Percentiles rank a stretch among this genome's conserved stretches.
Evolutionary conservation across 345 rosid species (phyloP).

Genomic region (Alliaria petiolata): DNA sequence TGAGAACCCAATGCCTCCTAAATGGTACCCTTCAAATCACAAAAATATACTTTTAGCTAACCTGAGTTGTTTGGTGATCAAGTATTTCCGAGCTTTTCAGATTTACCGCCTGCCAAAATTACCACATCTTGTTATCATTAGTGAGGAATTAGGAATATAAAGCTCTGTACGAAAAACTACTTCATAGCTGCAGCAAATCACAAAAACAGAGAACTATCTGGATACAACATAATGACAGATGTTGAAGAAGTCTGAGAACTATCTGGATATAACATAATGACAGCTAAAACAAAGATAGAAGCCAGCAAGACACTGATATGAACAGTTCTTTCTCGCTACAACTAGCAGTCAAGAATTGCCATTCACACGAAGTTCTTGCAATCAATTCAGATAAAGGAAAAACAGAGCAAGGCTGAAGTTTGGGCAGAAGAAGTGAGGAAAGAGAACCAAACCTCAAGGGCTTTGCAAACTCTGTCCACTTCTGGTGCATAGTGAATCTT

Average conservation of each 20-base stretch:
- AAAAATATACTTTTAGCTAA: conserved; percentile 35
- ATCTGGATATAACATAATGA: background rate
- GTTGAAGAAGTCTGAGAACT: background rate
- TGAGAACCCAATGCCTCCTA: conserved; percentile 21
- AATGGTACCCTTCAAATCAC: conserved; percentile 11
- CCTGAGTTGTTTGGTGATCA: conserved; percentile 72
- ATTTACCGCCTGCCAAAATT: conserved; percentile 76
- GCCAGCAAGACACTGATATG: background rate
- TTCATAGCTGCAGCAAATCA: conserved; percentile 2
- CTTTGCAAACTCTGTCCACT: conserved; percentile 97
- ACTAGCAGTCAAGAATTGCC: background rate
- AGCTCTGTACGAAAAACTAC: background rate
- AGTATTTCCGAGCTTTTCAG: conserved; percentile 84
- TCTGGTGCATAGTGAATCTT: conserved; percentile 83
- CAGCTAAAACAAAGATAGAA: no score
- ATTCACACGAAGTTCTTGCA: background rate
- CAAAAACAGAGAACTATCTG: background rate
- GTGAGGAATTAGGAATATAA: background rate
- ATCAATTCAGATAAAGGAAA: background rate
- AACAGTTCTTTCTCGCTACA: background rate
- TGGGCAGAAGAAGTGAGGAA: conserved; percentile 12
- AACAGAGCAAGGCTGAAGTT: background rate
- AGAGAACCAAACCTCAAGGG: conserved; percentile 76
- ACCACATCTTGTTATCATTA: conserved; percentile 34
- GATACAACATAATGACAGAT: background rate